Base-by-base conservation (phyloP, 495 filamentous ascomycete genomes). In the Penicillium salamii region DNA sequence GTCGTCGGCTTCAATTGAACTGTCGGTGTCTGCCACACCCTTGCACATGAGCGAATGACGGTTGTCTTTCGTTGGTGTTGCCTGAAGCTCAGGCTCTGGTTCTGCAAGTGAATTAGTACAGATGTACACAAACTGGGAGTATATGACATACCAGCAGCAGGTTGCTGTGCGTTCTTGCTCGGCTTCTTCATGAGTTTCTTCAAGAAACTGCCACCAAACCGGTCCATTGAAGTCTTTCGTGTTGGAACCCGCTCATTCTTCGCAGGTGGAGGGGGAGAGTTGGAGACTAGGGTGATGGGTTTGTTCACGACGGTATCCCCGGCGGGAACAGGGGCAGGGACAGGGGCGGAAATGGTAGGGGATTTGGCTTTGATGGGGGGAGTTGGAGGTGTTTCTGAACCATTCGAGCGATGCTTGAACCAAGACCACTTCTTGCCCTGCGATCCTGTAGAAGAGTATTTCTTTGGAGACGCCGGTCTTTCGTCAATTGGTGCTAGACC, bases 381-480 rank as follows among this genome's bases (percentile, higher is more conserved):
- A n/a, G 42, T n/a, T 7, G 50, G 50, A 4, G 61, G 42, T 5
- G 62, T 65, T 1, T 65, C 65, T 5, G 61, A 62, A 1, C 66
- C 61, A 28, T 80, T 79, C 4, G 77, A 77, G 21, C 71, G 66
- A 2, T 81, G 78, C 41, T 76, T 84, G 59, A 88, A 86, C 85
- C 85, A 90, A 2, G 78, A 79, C 54, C 80, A 76, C 32, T 80
- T 86, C 64, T 84, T 86, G 35, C 49, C 46, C 32, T 78, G 64
- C 1, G 67, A 55, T 17, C 48, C 29, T 24, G 52, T 17, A 6
- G 12, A 50, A 9, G 52, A 60, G 8, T 55, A 63, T 15, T 51
- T 51, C 35, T 57, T 65, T 1, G 66, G 68, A 13, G 65, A 64
- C 8, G 50, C 40, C 2, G 62, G 63, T 12, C 53, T 31, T 50